Base-by-base conservation (phyloP, 176 grass and related monocot genomes). In the Phoenix roebelenii region DNA sequence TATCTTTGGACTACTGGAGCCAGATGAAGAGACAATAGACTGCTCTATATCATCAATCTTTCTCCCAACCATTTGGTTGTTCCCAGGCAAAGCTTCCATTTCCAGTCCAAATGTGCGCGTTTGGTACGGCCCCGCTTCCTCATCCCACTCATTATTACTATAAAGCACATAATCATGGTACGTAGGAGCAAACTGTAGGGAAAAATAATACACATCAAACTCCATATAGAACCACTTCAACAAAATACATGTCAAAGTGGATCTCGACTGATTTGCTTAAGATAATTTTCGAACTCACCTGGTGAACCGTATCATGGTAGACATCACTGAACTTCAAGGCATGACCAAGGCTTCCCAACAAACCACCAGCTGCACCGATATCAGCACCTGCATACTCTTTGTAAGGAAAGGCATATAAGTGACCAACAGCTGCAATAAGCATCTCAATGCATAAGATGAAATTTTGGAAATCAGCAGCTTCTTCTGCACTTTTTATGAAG, bases 161-260 rank as follows among this genome's bases (percentile, higher is more conserved):
- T 95, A 95, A 20, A 95, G 76, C 55, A 86, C 85, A 70, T 95
- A 95, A 48, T 95, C 90, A 75, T 89, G 90, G 77, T 95, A 95
- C 10, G 82, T 95, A 25, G 90, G 90, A 10, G 90, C 85, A 73
- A 95, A 95, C 85, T 89, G 35, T 14, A 44, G 35, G 35, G 35
- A 1, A 44, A 44, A 44, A 12, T 44, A 44, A 44, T 30, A 14
- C 9, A 10, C 35, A 10, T 44, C 35, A 44, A 44, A 44, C 35
- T 14, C 35, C 35, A 44, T 12, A 44, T 44, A 44, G 12, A 44
- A 44, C 35, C 35, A 44, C 2, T 44, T 44, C 35, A 44, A 44
- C 0, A 44, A 12, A 44, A 14, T 44, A 14, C 35, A 44, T 44
- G 35, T 44, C 7, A 44, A 44, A 14, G 10, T 44, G 35, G 10